phyloP scores from a whole-genome alignment of 108 stramenopile genomes.

The Parmales sp. region DNA sequence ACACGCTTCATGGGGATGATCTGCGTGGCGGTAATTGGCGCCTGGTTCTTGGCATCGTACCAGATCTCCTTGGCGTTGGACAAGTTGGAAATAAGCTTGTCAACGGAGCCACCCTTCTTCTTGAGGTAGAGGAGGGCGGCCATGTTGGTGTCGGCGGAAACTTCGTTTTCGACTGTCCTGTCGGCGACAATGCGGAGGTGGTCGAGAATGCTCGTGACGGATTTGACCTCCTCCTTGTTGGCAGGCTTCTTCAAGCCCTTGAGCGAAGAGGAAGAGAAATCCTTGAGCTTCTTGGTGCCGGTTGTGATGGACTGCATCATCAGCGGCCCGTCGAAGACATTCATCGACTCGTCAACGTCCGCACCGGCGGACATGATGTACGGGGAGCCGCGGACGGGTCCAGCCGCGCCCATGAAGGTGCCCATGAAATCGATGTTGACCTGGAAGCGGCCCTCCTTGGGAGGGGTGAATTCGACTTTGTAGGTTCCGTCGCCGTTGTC shows the following conservation, averaged over 20 bases:
- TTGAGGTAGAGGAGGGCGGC: constrained; percentile 39
- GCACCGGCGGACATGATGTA: constrained; percentile 18
- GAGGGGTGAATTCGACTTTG: constrained; percentile 38
- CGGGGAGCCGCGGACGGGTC: constrained; percentile 58
- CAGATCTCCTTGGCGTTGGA: constrained; percentile 35
- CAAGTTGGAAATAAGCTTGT: constrained; percentile 34
- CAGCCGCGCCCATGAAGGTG: constrained; percentile 49
- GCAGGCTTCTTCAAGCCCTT: constrained; percentile 37
- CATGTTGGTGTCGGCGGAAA: constrained; percentile 24
- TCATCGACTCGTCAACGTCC: constrained; percentile 16
- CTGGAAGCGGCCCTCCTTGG: constrained; percentile 34
- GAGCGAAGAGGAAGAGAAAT: constrained; percentile 31
- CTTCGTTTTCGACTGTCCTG: constrained; percentile 16
- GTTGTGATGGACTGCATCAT: constrained; percentile 23
- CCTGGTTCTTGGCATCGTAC: constrained; percentile 29
- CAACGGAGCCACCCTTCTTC: constrained; percentile 28
- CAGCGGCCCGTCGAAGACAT: constrained; percentile 38
- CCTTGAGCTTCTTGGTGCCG: constrained; percentile 36
- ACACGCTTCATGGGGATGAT: constrained; percentile 46
- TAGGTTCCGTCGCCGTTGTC: constrained; percentile 60
- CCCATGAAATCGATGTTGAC: constrained; percentile 57
- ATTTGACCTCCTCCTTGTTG: constrained; percentile 32
- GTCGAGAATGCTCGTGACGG: constrained; percentile 43
- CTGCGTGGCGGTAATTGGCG: constrained; percentile 32
- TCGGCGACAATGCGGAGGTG: constrained; percentile 28